phyloP scores from a whole-genome alignment of 176 grass and related monocot genomes.

The Aegilops longissima region DNA sequence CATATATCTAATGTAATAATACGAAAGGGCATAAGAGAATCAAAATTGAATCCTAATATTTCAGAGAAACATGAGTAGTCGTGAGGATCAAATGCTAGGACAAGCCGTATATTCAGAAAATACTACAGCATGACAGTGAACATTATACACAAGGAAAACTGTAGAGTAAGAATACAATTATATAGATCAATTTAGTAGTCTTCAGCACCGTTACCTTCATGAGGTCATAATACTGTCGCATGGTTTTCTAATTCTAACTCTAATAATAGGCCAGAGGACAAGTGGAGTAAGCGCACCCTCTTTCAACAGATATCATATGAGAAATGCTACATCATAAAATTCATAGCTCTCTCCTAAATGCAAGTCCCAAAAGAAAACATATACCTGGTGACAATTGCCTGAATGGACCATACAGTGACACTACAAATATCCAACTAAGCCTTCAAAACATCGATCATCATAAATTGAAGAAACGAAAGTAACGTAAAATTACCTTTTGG shows the following conservation, averaged over 20 bases:
- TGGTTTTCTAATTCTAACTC: not conserved
- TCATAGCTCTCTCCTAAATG: not conserved
- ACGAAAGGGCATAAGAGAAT: not conserved
- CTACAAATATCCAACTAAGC: slow-evolving; percentile 8
- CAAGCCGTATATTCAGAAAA: slow-evolving; percentile 9
- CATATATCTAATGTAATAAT: not conserved
- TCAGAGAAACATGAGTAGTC: not conserved
- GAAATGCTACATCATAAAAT: not conserved
- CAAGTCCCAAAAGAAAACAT: not conserved
- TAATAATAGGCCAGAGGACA: not conserved
- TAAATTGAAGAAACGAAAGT: not conserved
- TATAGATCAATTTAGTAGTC: not conserved
- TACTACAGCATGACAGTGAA: not conserved
- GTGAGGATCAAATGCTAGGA: not conserved
- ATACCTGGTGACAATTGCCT: not conserved
- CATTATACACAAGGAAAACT: not conserved
- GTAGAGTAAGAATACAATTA: not conserved
- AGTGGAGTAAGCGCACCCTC: not conserved
- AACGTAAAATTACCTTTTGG: slow-evolving; percentile 62
- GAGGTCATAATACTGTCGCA: not conserved
- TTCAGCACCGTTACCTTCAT: not conserved
- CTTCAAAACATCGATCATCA: slow-evolving; percentile 22
- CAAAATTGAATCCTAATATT: not conserved
- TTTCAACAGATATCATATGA: not conserved
- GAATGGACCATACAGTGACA: not conserved